A percentile compares a stretch with the other conserved stretches of the same genome.
Evolutionary conservation across 2,329 filamentous ascomycete species (phyloP).

Genomic region (Fusarium pseudonygamai): DNA sequence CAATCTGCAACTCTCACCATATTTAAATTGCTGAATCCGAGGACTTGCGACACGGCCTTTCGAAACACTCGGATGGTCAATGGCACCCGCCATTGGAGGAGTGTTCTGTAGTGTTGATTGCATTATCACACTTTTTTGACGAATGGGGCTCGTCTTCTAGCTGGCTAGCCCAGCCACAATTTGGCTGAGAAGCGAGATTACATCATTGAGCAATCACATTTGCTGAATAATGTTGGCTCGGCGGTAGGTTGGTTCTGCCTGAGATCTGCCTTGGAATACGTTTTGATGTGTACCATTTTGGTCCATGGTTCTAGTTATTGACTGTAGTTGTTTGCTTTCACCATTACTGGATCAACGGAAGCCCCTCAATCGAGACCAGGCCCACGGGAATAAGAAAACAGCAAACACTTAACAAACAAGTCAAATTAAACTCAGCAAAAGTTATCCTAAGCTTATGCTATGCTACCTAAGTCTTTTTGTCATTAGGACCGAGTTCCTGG

Average conservation of each 20-base stretch:
- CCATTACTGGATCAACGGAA: background rate
- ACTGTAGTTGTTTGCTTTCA: background rate
- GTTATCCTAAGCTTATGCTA: too few relatives aligned
- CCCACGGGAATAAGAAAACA: too few relatives aligned
- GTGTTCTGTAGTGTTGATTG: background rate
- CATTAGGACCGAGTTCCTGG: too few relatives aligned
- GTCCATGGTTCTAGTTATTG: background rate
- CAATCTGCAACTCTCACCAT: background rate
- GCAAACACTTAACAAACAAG: background rate
- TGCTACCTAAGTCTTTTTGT: too few relatives aligned
- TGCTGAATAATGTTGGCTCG: background rate
- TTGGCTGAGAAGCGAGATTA: background rate
- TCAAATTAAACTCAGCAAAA: too few relatives aligned
- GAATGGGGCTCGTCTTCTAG: background rate
- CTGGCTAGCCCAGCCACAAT: background rate
- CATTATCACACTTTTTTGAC: background rate
- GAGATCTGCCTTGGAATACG: background rate
- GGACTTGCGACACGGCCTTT: background rate
- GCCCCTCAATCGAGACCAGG: background rate
- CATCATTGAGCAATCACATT: background rate
- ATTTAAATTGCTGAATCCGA: background rate
- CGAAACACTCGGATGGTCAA: background rate
- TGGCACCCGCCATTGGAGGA: background rate
- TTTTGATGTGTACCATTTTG: background rate
- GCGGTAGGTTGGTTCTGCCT: background rate